Evolutionary conservation across 441 rosid genomes (phyloP).

Genomic region (Mallotus repandus): DNA sequence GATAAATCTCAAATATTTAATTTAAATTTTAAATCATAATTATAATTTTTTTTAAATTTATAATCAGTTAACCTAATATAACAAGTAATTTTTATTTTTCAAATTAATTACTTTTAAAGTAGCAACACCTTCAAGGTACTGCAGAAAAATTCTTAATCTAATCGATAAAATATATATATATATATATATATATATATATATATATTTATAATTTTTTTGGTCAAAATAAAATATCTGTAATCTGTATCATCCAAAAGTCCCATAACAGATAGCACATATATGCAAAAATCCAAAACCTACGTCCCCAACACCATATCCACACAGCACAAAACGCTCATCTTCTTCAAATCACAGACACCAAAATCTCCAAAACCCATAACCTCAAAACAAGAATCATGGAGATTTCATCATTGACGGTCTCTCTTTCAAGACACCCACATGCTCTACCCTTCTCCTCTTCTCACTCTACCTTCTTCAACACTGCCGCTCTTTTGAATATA

Average conservation of each 20-base stretch:
- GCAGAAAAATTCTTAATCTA: no score
- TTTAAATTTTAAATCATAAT: no score
- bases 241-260: background rate
- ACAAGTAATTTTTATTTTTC: no score
- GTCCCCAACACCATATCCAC: conserved; percentile 8
- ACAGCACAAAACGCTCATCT: conserved; percentile 13
- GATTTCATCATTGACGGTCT: conserved; percentile 53
- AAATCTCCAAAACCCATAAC: conserved; percentile 10
- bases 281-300: background rate
- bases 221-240: background rate
- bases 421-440: conserved; percentile 36
- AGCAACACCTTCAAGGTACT: no score
- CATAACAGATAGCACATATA: background rate
- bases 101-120: no score
- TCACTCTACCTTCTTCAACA: conserved; percentile 24
- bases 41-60: no score
- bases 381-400: conserved; percentile 43
- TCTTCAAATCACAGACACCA: conserved; percentile 12
- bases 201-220: background rate
- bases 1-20: no score
- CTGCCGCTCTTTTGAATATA: conserved; percentile 23
- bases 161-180: no score
- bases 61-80: no score
- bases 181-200: no score
- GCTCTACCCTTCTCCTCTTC: conserved; percentile 32